Base-by-base conservation (phyloP, 345 rosid genomes). In the thale cress (Arabidopsis thaliana) region DNA sequence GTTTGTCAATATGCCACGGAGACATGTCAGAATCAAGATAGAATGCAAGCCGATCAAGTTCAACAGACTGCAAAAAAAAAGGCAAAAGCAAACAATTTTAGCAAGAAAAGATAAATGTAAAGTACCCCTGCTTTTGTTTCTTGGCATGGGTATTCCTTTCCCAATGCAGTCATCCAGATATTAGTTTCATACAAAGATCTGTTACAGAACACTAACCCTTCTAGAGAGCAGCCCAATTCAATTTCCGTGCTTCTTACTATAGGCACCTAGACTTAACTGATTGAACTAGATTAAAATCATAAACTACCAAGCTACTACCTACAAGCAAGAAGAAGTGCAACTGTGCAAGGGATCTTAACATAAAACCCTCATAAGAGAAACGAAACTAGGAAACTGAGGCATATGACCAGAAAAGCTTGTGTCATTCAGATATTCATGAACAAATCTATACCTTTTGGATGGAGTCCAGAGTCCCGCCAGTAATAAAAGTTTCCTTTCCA, bases 1-100 rank as follows among this genome's bases (percentile, higher is more conserved):
- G 87, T 79, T 87, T 85, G 79, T 89, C 84, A 59, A 92, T 78
- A 79, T 81, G 81, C 99, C 99, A 95, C 7, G 97, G 90, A 37
- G 86, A 65, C 70, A 90, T 86, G 84, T 93, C 93, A 46, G 98
- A 92, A 83, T 95, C 98, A 73, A 95, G 86, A 82, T 95, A 95
- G 67, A 95, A 44, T 50, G 99, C 99, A 79, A 92, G 96, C 79
- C 81, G 88, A 78, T 89, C 93, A 76, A 95, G 97, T 84, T 89
- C 91, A 69, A 90, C 97, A 4, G 89, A 87, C 99, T 95, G 88
- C 52, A 82, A 57, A 44, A 57, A 1, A 1, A 28, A 10, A 40
- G n/a, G 53, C 1, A 38, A 53, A 77, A 74, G 68, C 40, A 78
- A 65, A 57, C 63, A 58, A 41, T 14, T 57, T 67, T 45, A 73